Evolutionary conservation across 805 yeast genomes (phyloP), one percentile per base, ranked within the genome.

Genomic region (Dipodascopsis tothii): DNA sequence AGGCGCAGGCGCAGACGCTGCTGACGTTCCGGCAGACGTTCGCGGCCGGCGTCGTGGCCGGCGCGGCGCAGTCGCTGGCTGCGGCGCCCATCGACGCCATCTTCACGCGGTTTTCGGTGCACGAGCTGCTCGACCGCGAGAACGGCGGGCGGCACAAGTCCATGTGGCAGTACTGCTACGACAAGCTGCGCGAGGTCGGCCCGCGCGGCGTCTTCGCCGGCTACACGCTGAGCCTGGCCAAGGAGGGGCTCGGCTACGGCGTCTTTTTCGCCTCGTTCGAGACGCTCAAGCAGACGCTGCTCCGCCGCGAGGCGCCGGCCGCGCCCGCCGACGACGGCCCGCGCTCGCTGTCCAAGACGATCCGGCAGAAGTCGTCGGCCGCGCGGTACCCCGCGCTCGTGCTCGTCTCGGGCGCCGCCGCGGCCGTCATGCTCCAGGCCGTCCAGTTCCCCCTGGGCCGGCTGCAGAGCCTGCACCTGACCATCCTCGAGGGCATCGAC

Each of bases 71-170:
- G 56, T 82, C 94, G n/a, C 65, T 85, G 16, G 88, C 85, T 0
- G 95, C 95, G 1, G 90, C 96, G 1, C 97, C 97, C 0, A 71
- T 90, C 3, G 96, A 90, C 63, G 95, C 96, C 5, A 77, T 90
- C 2, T 83, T 81, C 57, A 77, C 94, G 1, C 71, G 96, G 52
- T 84, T 88, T 51, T 72, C 79, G 1, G 80, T 85, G 3, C 75
- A 81, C 7, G 95, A 86, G 52, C 65, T 88, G 41, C 63, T 85
- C 14, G 72, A 74, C 11, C 23, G 14, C 11, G 37, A 39, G 1
- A 40, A 18, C n/a, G 42, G 30, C 17, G 32, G 21, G 3, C 33
- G 17, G 21, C 46, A 83, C 61, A 74, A 74, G 45, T 81, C 81
- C 45, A 61, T 88, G 44, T 85, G 96, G 94, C 64, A 65, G 21